Conservation (phyloP, 306 rosid species). For the Trifolium fragiferum region DNA sequence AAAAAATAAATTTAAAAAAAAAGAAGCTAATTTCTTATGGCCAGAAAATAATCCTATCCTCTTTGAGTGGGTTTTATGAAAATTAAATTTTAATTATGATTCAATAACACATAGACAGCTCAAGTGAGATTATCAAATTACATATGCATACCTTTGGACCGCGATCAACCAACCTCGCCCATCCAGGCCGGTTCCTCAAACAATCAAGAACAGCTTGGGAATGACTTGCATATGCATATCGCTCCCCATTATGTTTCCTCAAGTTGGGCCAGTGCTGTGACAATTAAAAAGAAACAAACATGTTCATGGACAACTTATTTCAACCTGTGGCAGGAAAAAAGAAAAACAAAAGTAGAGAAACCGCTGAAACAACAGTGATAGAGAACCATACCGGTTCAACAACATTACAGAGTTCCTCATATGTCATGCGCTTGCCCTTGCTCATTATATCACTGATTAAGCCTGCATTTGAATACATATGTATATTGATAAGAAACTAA, state of each 20-base stretch:
- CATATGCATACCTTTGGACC: conserved; percentile 85
- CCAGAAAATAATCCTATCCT: conserved; percentile 10
- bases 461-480: conserved; percentile 56
- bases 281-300: conserved; percentile 41
- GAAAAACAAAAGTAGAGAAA: conserved; percentile 20
- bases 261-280: conserved; percentile 94
- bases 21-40: not conserved
- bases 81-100: conserved; percentile 31
- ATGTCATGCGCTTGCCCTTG: conserved; percentile 90
- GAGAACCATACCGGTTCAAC: conserved; percentile 81
- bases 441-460: conserved; percentile 95
- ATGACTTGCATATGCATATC: conserved; percentile 94
- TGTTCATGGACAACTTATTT: conserved; percentile 17
- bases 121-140: conserved; percentile 25
- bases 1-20: not conserved
- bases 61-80: conserved; percentile 16
- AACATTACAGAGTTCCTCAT: conserved; percentile 91
- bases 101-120: conserved; percentile 22
- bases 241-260: conserved; percentile 99
- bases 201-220: conserved; percentile 99
- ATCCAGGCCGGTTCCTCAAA: conserved; percentile 88
- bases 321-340: not conserved
- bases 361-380: conserved; percentile 27
- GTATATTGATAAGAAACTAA: conserved; percentile 40
- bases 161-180: conserved; percentile 97